phyloP scores from a whole-genome alignment of 345 rosid species.

The Rhodamnia rubescens region DNA sequence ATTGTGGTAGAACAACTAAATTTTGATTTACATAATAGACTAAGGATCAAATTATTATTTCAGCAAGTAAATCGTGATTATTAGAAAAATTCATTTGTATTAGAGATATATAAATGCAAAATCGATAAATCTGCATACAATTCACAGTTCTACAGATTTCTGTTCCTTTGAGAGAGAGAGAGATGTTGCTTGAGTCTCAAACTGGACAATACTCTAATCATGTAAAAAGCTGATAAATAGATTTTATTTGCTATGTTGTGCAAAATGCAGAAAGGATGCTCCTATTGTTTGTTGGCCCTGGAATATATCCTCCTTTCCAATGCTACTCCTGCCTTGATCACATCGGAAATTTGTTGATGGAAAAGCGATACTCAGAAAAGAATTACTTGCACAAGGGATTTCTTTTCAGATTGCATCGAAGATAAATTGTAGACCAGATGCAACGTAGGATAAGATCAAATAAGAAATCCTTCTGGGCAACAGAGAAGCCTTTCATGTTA shows the following conservation, averaged over 20 bases:
- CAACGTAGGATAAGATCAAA: neutral
- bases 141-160: neutral
- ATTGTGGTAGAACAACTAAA: neutral
- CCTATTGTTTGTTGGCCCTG: neutral
- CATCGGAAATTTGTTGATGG: neutral
- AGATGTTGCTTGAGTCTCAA: neutral
- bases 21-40: neutral
- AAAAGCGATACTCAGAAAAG: neutral
- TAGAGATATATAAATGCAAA: neutral
- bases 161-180: neutral
- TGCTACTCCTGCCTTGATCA: neutral
- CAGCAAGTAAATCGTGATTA: neutral
- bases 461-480: neutral
- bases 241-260: neutral
- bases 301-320: neutral
- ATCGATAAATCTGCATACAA: neutral
- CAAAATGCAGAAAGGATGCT: neutral
- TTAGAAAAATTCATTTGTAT: neutral
- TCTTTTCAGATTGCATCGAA: neutral
- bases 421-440: neutral
- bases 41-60: neutral
- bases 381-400: neutral
- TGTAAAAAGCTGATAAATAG: neutral
- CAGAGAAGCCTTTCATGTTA: neutral
- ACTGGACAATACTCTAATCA: neutral